A percentile compares a stretch with the other conserved stretches of the same genome.
Evolutionary conservation across 2,329 filamentous ascomycete species (phyloP).

Genomic region (Thermochaetoides dissita): DNA sequence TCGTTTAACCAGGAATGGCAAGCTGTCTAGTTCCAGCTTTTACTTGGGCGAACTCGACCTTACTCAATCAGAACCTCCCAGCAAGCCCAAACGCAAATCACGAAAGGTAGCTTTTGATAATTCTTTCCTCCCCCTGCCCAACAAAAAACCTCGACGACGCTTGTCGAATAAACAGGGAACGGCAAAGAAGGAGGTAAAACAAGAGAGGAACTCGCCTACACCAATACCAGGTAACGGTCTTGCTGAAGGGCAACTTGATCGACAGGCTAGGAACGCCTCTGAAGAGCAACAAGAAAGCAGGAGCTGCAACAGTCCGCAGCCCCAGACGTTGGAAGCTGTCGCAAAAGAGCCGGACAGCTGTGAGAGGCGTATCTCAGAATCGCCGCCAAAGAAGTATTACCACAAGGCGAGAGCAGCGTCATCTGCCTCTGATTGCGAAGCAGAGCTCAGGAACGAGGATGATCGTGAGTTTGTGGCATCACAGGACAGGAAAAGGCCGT

Average conservation of each 20-base stretch:
- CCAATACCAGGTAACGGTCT: no score
- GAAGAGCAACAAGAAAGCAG: no score
- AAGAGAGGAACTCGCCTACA: no score
- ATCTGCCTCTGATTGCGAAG: background rate
- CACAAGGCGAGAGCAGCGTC: background rate
- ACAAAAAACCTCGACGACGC: conserved; percentile 3
- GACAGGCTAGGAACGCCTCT: no score
- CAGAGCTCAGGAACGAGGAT: no score
- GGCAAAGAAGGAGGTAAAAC: no score
- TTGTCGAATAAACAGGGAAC: no score
- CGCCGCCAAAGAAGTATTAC: background rate
- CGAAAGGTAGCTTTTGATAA: conserved; percentile 3
- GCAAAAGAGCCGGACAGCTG: background rate
- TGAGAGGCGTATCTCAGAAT: background rate
- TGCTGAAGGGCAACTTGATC: no score
- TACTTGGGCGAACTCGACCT: conserved; percentile 12
- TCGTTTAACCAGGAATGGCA: conserved; percentile 8
- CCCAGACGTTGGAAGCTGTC: background rate
- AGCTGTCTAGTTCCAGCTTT: background rate
- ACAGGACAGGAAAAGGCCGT: no score
- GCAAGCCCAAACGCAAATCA: conserved; percentile 2
- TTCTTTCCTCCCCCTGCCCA: conserved; percentile 1
- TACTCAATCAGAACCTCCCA: conserved; percentile 8
- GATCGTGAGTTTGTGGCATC: no score
- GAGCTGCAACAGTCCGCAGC: background rate